Evolutionary conservation across 306 rosid species (phyloP).

Genomic region (Vigna reflexopilosa): DNA sequence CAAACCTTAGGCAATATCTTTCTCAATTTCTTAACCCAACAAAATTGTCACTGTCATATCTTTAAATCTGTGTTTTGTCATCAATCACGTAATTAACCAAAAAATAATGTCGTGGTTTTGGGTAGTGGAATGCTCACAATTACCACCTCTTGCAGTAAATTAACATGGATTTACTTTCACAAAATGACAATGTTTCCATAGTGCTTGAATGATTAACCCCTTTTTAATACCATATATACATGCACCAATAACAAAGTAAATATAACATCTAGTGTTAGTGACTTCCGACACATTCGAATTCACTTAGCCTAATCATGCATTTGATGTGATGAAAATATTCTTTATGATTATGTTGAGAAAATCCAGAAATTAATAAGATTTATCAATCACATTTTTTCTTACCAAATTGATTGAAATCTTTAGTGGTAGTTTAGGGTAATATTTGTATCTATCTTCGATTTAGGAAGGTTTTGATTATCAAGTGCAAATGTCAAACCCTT

Average conservation of each 20-base stretch:
- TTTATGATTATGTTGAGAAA: too few relatives aligned
- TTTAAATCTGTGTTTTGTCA: neutral
- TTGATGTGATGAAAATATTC: neutral
- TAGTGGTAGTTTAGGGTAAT: too few relatives aligned
- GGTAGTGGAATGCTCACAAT: constrained; percentile 45
- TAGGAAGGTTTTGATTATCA: too few relatives aligned
- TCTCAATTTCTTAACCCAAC: neutral
- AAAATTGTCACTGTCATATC: neutral
- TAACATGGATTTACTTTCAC: constrained; percentile 14
- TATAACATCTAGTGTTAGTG: neutral
- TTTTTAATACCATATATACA: neutral
- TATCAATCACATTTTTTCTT: too few relatives aligned
- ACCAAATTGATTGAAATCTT: too few relatives aligned
- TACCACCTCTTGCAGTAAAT: constrained; percentile 7
- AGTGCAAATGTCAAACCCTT: too few relatives aligned
- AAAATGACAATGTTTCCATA: neutral
- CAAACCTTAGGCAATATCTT: constrained; percentile 15
- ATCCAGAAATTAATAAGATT: too few relatives aligned
- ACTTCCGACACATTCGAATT: neutral
- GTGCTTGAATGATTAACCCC: constrained; percentile 19
- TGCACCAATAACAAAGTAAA: constrained; percentile 15
- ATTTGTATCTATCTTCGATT: too few relatives aligned
- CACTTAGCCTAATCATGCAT: neutral
- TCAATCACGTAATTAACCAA: neutral
- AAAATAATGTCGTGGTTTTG: neutral